Percentiles rank a stretch among this genome's conserved stretches.
These are phyloP conservation scores for Saccharomyces hybrid DNA, from an alignment of 1,139 yeast genomes.

Conservation along the genomic window DNA sequence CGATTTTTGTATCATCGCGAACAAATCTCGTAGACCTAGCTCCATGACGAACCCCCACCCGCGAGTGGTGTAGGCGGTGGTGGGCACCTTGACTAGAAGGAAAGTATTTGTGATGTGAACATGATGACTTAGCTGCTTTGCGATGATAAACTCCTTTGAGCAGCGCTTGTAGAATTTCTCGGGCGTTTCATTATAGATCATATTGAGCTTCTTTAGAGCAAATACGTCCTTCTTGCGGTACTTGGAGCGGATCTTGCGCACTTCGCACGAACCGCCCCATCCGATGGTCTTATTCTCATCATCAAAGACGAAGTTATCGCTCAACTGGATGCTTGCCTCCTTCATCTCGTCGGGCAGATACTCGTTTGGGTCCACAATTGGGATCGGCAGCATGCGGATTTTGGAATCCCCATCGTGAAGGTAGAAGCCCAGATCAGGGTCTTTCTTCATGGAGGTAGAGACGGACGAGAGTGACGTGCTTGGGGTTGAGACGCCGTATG, in stretches of 20 bases:
- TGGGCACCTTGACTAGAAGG: constrained; percentile 49
- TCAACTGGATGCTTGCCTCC: constrained; percentile 44
- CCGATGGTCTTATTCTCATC: constrained; percentile 45
- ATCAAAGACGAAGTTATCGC: constrained; percentile 50
- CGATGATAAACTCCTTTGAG: constrained; percentile 52
- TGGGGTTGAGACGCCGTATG: constrained; percentile 21
- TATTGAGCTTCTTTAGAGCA: constrained; percentile 61
- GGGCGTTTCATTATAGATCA: constrained; percentile 53
- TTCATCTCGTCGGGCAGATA: constrained; percentile 48
- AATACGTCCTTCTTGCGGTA: constrained; percentile 31
- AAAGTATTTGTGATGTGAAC: constrained; percentile 52
- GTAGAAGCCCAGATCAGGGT: constrained; percentile 22
- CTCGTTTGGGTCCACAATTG: constrained; percentile 63
- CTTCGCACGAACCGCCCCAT: constrained; percentile 67
- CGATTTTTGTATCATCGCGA: constrained; percentile 46
- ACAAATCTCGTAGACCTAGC: constrained; percentile 60
- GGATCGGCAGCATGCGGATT: constrained; percentile 47
- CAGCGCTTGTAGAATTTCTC: constrained; percentile 61
- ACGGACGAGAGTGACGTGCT: constrained; percentile 1
- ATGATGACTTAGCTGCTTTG: constrained; percentile 42
- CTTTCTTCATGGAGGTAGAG: constrained; percentile 7
- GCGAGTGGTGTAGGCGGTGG: constrained; percentile 46
- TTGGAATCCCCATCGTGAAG: constrained; percentile 33
- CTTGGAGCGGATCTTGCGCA: constrained; percentile 43
- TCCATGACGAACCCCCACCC: constrained; percentile 78